Conservation (phyloP, 2,329 filamentous ascomycete genomes). For the Talaromyces rugulosus region DNA sequence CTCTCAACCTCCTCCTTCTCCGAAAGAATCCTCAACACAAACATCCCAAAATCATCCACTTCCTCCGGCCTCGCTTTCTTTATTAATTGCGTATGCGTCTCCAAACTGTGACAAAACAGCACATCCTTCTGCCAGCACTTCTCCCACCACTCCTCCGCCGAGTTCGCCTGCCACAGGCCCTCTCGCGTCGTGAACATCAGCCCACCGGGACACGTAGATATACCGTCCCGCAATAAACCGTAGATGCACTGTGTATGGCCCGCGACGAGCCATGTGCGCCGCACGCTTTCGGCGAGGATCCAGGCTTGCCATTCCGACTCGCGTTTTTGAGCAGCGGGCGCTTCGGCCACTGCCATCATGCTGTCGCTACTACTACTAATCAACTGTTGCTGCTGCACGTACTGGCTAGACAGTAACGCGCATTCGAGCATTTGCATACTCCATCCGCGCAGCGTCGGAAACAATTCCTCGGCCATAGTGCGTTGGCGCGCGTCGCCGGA, state of each 20-base stretch:
- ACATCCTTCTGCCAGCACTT: constrained; percentile 3
- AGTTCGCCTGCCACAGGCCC: constrained; percentile 10
- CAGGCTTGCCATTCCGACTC: constrained; percentile 10
- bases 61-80: constrained; percentile 2
- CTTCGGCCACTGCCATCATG: neutral
- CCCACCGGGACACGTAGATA: constrained; percentile 8
- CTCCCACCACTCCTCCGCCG: constrained; percentile 10
- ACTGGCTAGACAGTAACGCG: constrained; percentile 11
- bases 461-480: constrained; percentile 5
- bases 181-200: constrained; percentile 12
- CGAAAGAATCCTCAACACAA: constrained; percentile 8
- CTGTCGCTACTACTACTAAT: neutral
- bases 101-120: constrained; percentile 9
- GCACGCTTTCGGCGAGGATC: constrained; percentile 12
- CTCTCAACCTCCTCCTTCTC: constrained; percentile 4
- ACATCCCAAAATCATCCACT: constrained; percentile 13
- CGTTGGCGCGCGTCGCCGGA: constrained; percentile 2
- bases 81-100: neutral
- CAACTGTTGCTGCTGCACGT: neutral
- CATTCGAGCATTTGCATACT: constrained; percentile 10
- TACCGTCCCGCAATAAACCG: constrained; percentile 1
- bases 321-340: constrained; percentile 3
- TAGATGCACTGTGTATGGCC: constrained; percentile 13
- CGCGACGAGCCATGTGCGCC: constrained; percentile 12
- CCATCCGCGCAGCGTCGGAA: constrained; percentile 4